phyloP scores from a whole-genome alignment of 495 filamentous ascomycete genomes.

The Tuber brumale region DNA sequence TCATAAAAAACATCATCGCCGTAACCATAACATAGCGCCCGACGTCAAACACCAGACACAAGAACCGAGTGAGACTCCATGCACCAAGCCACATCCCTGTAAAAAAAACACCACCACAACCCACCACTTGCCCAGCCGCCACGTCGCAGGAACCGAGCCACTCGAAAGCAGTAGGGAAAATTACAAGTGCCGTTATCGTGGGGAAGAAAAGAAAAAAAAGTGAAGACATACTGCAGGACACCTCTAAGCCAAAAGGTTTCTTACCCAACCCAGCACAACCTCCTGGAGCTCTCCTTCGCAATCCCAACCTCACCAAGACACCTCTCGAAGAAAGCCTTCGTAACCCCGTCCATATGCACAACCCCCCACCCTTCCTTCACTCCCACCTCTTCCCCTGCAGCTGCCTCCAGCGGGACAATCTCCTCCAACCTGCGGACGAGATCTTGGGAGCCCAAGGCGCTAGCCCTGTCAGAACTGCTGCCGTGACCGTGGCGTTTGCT shows the following conservation, averaged over 20 bases:
- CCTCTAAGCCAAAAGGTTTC: neutral
- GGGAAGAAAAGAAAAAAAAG: neutral
- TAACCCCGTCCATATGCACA: conserved; percentile 18
- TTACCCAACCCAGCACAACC: neutral
- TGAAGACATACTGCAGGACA: neutral
- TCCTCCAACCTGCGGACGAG: neutral
- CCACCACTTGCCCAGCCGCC: neutral
- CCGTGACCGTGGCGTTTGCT: conserved; percentile 11
- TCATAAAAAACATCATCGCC: neutral
- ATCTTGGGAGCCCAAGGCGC: conserved; percentile 13
- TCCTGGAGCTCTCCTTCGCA: neutral
- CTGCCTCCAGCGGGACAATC: neutral
- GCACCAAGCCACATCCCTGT: neutral
- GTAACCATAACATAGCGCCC: neutral
- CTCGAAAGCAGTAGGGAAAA: neutral
- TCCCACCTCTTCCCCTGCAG: neutral
- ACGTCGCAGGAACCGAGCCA: neutral
- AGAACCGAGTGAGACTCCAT: neutral
- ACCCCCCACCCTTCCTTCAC: conserved; percentile 12
- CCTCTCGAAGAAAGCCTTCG: conserved; percentile 22
- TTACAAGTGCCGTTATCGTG: neutral
- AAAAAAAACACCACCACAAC: neutral
- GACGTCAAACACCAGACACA: neutral
- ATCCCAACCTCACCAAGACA: conserved; percentile 30
- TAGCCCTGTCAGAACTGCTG: neutral